These are phyloP conservation scores for Backusella mclennaniae DNA, from an alignment of 192 early-diverging fungal genomes.

Conservation along the genomic window DNA sequence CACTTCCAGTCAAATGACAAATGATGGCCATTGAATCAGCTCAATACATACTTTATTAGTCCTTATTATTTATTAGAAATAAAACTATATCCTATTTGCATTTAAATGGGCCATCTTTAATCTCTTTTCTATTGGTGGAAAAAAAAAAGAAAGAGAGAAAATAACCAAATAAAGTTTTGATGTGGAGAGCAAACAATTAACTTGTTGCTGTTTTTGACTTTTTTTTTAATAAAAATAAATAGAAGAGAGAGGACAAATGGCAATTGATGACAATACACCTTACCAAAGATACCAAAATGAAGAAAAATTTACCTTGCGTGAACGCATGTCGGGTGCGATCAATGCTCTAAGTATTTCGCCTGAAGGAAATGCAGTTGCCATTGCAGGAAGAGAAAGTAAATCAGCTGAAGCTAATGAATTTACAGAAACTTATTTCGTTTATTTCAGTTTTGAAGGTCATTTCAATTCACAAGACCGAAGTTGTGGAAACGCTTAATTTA, in stretches of 20 bases:
- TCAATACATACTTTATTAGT: not conserved
- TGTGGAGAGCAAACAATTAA: not conserved
- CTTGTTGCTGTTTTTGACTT: not conserved
- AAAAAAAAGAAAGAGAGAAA: not conserved
- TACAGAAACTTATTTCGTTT: not conserved
- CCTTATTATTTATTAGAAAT: not conserved
- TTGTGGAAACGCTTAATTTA: constrained; percentile 67
- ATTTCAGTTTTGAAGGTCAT: constrained; percentile 66
- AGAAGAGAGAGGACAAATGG: not conserved
- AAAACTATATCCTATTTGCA: not conserved
- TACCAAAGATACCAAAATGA: not conserved
- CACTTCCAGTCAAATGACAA: not conserved
- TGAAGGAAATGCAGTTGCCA: constrained; percentile 56
- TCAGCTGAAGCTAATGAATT: no score
- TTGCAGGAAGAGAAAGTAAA: constrained; percentile 71
- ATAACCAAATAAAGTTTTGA: not conserved
- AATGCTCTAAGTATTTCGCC: constrained; percentile 62
- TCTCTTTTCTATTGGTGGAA: not conserved
- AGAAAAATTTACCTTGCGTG: constrained; percentile 8
- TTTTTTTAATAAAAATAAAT: not conserved
- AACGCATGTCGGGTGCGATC: constrained; percentile 37
- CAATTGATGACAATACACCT: not conserved
- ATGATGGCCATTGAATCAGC: not conserved
- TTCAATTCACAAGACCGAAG: constrained; percentile 46
- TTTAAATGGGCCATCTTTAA: not conserved